phyloP scores from a whole-genome alignment of 305 asterid species.

The Vinca major region DNA sequence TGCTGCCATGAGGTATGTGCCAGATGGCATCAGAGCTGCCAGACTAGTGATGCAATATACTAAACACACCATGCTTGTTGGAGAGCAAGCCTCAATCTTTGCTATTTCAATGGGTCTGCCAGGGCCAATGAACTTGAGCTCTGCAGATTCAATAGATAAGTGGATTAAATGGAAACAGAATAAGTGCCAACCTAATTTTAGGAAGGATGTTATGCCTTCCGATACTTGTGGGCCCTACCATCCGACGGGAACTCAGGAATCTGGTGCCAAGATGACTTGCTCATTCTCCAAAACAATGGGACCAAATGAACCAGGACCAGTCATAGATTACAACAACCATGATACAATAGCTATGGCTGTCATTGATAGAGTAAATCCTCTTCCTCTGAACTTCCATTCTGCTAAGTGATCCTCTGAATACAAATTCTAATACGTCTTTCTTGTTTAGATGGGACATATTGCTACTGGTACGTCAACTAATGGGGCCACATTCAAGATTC shows the following conservation, averaged over 20 bases:
- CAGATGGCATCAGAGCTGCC: constrained; percentile 79
- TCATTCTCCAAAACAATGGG: constrained; percentile 17
- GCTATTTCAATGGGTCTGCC: constrained; percentile 94
- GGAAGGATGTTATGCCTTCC: constrained; percentile 55
- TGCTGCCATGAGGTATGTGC: constrained; percentile 85
- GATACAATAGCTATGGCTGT: constrained; percentile 94
- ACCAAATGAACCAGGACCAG: constrained; percentile 24
- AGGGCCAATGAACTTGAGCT: constrained; percentile 81
- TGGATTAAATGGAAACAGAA: constrained; percentile 67
- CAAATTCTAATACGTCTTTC: constrained; percentile 2
- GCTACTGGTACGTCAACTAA: constrained; percentile 94
- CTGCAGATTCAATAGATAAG: constrained; percentile 60
- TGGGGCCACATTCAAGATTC: constrained; percentile 90
- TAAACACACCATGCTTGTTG: constrained; percentile 83
- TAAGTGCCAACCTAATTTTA: constrained; percentile 76
- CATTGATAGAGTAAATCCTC: constrained; percentile 60
- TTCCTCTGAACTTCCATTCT: constrained; percentile 6
- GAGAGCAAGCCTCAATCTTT: constrained; percentile 78
- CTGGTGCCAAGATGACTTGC: constrained; percentile 26
- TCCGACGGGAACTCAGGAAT: constrained; percentile 20
- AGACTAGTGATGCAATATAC: constrained; percentile 73
- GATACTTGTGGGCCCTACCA: constrained; percentile 78
- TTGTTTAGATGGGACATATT: constrained; percentile 55
- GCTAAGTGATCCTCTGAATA: background rate
- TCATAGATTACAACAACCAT: constrained; percentile 48